phyloP scores from a whole-genome alignment of 805 yeast genomes.

The Metschnikowia colocasiae region DNA sequence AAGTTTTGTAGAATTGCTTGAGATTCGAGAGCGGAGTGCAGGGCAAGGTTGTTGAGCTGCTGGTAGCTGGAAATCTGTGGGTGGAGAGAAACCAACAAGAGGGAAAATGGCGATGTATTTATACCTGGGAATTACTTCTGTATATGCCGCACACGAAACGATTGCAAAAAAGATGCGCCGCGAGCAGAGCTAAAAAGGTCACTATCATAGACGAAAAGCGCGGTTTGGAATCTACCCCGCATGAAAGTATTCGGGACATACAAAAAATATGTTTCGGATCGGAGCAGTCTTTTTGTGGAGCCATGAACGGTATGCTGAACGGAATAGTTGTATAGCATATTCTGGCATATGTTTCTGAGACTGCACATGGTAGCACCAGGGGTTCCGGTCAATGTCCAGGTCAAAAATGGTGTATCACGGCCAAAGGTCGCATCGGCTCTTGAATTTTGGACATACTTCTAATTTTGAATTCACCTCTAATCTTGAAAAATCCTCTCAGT shows the following conservation, averaged over 20 bases:
- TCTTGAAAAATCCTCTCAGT: too few species aligned
- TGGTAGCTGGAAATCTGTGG: neutral
- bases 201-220: neutral
- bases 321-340: neutral
- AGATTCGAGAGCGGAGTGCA: slow-evolving; percentile 2
- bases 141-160: slow-evolving; percentile 2
- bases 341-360: too few species aligned
- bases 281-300: neutral
- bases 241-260: neutral
- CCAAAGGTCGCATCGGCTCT: too few species aligned
- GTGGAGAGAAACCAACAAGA: neutral
- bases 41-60: neutral
- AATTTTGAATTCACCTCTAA: too few species aligned
- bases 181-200: neutral
- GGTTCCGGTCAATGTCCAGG: too few species aligned
- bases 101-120: neutral
- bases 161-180: slow-evolving; percentile 4
- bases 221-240: neutral
- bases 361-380: too few species aligned
- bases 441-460: too few species aligned
- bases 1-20: neutral
- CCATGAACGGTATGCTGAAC: neutral
- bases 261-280: neutral
- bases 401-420: too few species aligned
- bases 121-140: neutral